These are phyloP conservation scores for Aspergillus amoenus DNA, from an alignment of 2,329 filamentous ascomycete species.

Conservation along the genomic window DNA sequence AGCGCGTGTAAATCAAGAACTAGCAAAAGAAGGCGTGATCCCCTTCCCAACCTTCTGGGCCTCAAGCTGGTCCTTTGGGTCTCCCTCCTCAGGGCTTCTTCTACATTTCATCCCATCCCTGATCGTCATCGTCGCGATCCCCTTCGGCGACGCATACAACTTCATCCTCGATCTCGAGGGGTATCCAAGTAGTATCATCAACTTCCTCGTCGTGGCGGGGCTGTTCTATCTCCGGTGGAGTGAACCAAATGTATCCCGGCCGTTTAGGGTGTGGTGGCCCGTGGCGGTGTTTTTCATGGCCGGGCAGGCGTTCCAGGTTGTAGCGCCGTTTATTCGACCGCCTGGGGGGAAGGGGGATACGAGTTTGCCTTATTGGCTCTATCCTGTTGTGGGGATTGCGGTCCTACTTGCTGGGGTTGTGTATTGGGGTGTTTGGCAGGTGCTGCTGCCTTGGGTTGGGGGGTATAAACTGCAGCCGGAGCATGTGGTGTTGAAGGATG, in stretches of 20 bases:
- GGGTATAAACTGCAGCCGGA: background rate
- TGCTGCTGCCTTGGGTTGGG: background rate
- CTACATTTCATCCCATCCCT: slow-evolving; percentile 21
- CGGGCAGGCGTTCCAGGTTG: slow-evolving; percentile 1
- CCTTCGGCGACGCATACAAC: slow-evolving; percentile 23
- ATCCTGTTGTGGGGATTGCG: background rate
- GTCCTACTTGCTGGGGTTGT: background rate
- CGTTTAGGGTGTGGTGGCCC: slow-evolving; percentile 3
- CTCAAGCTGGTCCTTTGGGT: slow-evolving; percentile 24
- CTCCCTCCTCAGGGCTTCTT: slow-evolving; percentile 16
- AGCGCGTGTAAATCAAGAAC: slow-evolving; percentile 25
- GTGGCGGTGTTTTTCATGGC: slow-evolving; percentile 5
- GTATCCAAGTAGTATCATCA: background rate
- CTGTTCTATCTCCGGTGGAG: slow-evolving; percentile 1
- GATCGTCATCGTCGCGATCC: slow-evolving; percentile 25
- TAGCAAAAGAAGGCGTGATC: slow-evolving; percentile 25
- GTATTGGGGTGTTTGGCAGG: slow-evolving; percentile 1
- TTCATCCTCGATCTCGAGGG: slow-evolving; percentile 21
- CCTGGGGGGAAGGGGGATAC: slow-evolving; percentile 3
- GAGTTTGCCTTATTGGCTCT: slow-evolving; percentile 3
- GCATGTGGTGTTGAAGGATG: slow-evolving; percentile 4
- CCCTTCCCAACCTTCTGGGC: slow-evolving; percentile 24
- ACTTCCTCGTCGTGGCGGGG: background rate
- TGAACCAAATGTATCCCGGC: background rate
- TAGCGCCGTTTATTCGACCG: slow-evolving; percentile 2